Base-by-base conservation (phyloP, 2,329 filamentous ascomycete genomes). In the Ophiostoma angusticollis region DNA sequence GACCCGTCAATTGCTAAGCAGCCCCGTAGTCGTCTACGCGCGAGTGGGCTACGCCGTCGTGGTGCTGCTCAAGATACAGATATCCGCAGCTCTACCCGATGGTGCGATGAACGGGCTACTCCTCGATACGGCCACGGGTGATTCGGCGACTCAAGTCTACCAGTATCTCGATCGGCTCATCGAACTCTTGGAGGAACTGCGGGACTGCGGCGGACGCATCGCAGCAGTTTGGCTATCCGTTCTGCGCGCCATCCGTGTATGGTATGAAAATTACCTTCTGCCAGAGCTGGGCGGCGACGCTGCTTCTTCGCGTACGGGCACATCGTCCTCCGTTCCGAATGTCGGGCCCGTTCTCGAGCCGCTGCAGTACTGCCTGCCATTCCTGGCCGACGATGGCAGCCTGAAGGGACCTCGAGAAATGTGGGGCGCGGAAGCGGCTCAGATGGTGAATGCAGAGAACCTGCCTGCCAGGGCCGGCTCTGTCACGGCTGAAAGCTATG, bases 11-110 rank as follows among this genome's bases (percentile, higher is more conserved):
- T 40, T 47, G 13, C 31, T 39, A 6, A 29, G 43, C 17, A 29
- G 33, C n/a, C 35, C 40, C 2, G 30, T 32, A 4, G 24, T 41
- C 12, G 23, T 39, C n/a, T 47, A 45, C 19, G 40, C 40, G 8
- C 33, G 43, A 8, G 17, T 47, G 13, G 41, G 40, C 21, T 47
- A 47, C 14, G 40, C 37, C n/a, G 14, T 45, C 4, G 22, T 45
- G 1, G 25, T 47, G 6, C 40, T 47, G 18, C 23, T 47, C 13
- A 45, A 45, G 38, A 18, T 45, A 14, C 35, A 43, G 29, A 38
- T 43, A 11, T 43, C 43, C 23, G 38, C 43, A 5, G 34, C 25
- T 4, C 35, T 43, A 12, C 43, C 43, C 2, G 40, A 37, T 25
- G 43, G 43, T 19, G 35, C 37, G 23, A 40, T 45, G 40, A 11